Percentiles rank a stretch among this genome's conserved stretches.
phyloP scores from a whole-genome alignment of 1,284 basidiomycete species.

The Ganoderma lingzhi region DNA sequence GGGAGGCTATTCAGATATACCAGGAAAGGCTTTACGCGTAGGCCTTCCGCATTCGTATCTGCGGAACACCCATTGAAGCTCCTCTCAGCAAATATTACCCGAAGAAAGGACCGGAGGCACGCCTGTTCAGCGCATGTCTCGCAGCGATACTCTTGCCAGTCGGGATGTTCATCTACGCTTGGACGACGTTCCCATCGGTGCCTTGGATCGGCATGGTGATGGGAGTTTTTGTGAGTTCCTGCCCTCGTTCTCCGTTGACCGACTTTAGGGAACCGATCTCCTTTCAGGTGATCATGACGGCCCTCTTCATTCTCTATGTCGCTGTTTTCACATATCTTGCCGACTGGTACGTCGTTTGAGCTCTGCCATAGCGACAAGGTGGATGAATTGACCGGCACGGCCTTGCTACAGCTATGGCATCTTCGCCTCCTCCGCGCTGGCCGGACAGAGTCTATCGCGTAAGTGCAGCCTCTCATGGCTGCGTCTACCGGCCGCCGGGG shows the following conservation, averaged over 20 bases:
- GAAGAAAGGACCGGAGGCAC: slow-evolving; percentile 73
- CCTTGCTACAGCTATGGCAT: slow-evolving; percentile 61
- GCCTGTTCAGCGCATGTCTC: slow-evolving; percentile 73
- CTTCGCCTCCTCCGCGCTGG: slow-evolving; percentile 81
- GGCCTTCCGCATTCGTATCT: background rate
- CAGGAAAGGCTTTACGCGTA: slow-evolving; percentile 76
- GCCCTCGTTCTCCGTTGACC: background rate
- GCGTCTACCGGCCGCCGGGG: background rate
- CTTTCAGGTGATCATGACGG: slow-evolving; percentile 51
- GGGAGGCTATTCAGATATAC: slow-evolving; percentile 63
- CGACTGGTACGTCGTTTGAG: slow-evolving; percentile 60
- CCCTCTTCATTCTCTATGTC: slow-evolving; percentile 68
- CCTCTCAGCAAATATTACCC: slow-evolving; percentile 58
- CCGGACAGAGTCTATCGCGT: slow-evolving; percentile 79
- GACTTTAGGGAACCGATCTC: slow-evolving; percentile 2
- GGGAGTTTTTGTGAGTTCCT: slow-evolving; percentile 56
- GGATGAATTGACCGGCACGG: background rate
- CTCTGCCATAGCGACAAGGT: background rate
- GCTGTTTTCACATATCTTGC: slow-evolving; percentile 81
- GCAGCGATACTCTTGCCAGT: slow-evolving; percentile 70
- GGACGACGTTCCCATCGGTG: slow-evolving; percentile 60
- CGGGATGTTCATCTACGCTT: slow-evolving; percentile 75
- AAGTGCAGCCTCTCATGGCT: slow-evolving; percentile 36
- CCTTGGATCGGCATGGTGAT: slow-evolving; percentile 68
- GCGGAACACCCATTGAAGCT: background rate